Evolutionary conservation across 352 stramenopile genomes (phyloP).

Genomic region (Aphanomyces invadans): DNA sequence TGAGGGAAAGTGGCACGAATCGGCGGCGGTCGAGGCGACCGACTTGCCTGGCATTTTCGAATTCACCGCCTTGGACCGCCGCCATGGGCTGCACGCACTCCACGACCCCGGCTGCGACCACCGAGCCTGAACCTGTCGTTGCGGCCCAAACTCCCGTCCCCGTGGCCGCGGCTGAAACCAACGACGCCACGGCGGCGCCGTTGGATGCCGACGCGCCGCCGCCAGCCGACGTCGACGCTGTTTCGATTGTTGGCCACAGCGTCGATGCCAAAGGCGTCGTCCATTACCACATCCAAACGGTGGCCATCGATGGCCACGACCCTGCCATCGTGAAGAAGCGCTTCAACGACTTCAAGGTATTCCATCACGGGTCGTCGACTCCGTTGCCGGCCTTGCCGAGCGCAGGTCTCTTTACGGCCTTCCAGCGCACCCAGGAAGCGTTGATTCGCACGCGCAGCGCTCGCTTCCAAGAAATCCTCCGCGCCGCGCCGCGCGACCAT

Average conservation of each 20-base stretch:
- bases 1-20: not conserved
- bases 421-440: constrained; percentile 47
- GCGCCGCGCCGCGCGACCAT: constrained; percentile 46
- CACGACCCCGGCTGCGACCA: not conserved
- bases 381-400: constrained; percentile 46
- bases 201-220: not conserved
- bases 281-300: constrained; percentile 12
- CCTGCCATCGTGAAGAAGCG: constrained; percentile 47
- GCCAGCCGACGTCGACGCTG: not conserved
- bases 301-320: constrained; percentile 29
- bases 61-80: not conserved
- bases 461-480: constrained; percentile 55
- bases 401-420: constrained; percentile 38
- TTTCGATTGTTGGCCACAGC: not conserved
- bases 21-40: not conserved
- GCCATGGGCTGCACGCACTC: constrained; percentile 24
- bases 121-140: not conserved
- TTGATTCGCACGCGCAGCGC: constrained; percentile 55
- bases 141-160: not conserved
- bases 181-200: not conserved
- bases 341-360: constrained; percentile 74
- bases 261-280: constrained; percentile 4
- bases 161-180: not conserved
- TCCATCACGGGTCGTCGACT: constrained; percentile 40
- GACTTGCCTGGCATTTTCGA: constrained; percentile 14